These are phyloP conservation scores for Platanus orientalis DNA, from an alignment of 164 flowering plant species.

Conservation along the genomic window DNA sequence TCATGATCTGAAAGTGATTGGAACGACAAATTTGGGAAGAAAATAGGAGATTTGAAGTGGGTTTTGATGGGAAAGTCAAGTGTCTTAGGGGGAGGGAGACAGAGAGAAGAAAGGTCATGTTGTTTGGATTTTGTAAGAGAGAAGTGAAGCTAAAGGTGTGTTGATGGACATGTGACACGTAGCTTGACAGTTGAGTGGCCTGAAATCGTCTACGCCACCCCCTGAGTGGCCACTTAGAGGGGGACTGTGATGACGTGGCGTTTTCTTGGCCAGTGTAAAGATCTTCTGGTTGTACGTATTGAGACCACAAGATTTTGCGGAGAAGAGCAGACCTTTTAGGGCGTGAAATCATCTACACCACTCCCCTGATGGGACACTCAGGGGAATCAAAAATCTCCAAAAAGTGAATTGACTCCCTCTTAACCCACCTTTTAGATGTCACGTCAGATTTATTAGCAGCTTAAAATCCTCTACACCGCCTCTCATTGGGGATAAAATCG, in stretches of 20 bases:
- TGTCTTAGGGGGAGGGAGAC: slow-evolving; percentile 7
- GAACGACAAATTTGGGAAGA: slow-evolving; percentile 4
- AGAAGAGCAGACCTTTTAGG: too few species aligned
- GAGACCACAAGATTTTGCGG: neutral
- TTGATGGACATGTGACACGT: slow-evolving; percentile 6
- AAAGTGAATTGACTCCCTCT: too few species aligned
- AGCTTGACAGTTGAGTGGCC: too few species aligned
- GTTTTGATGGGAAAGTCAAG: slow-evolving; percentile 5
- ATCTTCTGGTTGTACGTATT: neutral
- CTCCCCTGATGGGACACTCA: too few species aligned
- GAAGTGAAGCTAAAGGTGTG: neutral
- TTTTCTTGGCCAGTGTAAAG: neutral
- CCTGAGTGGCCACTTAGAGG: too few species aligned
- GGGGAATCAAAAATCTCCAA: too few species aligned
- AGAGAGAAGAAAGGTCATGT: neutral
- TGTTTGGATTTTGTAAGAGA: neutral
- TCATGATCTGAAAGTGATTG: slow-evolving; percentile 23
- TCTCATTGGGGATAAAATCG: too few species aligned
- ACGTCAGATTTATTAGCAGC: too few species aligned
- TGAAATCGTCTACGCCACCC: too few species aligned
- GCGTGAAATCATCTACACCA: too few species aligned
- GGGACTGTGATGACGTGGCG: slow-evolving; percentile 7
- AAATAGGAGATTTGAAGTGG: slow-evolving; percentile 13
- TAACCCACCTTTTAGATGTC: too few species aligned
- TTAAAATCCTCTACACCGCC: too few species aligned